Evolutionary conservation across 2,329 filamentous ascomycete genomes (phyloP).

Genomic region (Ceratocystiopsis sp.): DNA sequence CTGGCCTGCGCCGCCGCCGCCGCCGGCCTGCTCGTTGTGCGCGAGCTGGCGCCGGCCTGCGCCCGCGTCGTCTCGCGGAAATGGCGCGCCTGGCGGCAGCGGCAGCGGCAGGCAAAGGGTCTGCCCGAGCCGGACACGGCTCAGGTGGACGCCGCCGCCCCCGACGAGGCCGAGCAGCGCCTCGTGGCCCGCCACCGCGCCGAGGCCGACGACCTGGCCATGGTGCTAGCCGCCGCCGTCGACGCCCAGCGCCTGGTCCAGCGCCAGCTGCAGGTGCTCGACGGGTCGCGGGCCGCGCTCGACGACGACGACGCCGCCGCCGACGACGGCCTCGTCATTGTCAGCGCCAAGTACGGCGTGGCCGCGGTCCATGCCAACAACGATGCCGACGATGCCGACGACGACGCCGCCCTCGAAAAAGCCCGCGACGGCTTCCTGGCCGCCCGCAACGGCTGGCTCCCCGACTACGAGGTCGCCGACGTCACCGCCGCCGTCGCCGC

Average conservation of each 20-base stretch:
- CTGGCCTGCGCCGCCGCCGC: conserved; percentile 22
- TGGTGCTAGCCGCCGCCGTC: conserved; percentile 24
- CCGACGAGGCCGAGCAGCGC: conserved; percentile 6
- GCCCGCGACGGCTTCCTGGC: conserved; percentile 13
- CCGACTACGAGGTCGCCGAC: conserved; percentile 26
- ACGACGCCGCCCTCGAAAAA: conserved; percentile 10
- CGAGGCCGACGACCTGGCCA: conserved; percentile 27
- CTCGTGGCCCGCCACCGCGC: conserved; percentile 19
- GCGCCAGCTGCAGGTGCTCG: conserved; percentile 12
- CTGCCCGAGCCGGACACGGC: too few relatives aligned
- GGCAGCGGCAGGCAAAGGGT: neutral
- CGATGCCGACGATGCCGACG: conserved; percentile 9
- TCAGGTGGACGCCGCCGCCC: neutral
- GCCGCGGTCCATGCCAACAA: conserved; percentile 3
- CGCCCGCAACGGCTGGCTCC: conserved; percentile 10
- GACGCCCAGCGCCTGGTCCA: conserved; percentile 20
- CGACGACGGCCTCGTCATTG: conserved; percentile 25
- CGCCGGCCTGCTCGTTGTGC: conserved; percentile 20
- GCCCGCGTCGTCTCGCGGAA: neutral
- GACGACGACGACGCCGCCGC: neutral
- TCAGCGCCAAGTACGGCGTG: conserved; percentile 31
- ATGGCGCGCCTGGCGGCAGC: neutral
- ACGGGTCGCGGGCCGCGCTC: neutral
- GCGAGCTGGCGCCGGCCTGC: conserved; percentile 3
- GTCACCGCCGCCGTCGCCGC: conserved; percentile 30